Evolutionary conservation across 495 filamentous ascomycete genomes (phyloP).

Genomic region (Penicillium parvum): DNA sequence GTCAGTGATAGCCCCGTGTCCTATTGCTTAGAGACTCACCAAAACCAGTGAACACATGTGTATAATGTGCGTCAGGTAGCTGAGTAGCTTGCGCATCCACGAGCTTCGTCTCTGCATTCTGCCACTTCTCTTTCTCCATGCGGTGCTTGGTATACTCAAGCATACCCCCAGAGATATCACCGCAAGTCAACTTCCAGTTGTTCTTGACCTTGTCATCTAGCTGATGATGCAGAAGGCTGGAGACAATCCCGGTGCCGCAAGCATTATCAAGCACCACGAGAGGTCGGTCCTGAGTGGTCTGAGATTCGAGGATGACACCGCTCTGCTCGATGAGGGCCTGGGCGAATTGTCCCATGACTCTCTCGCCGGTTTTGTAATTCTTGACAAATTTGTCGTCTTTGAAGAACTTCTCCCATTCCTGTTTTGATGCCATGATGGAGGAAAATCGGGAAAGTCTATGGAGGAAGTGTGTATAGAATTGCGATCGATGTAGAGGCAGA

Average conservation of each 20-base stretch:
- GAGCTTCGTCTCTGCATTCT: conserved; percentile 22
- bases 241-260: conserved; percentile 40
- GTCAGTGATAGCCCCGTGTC: neutral
- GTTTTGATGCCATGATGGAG: conserved; percentile 9
- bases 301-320: conserved; percentile 16
- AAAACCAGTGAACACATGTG: conserved; percentile 35
- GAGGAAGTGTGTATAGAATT: neutral
- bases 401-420: conserved; percentile 17
- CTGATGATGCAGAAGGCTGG: conserved; percentile 22
- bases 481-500: neutral
- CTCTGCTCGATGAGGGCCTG: conserved; percentile 28
- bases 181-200: conserved; percentile 30
- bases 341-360: conserved; percentile 29
- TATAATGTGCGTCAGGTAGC: conserved; percentile 25
- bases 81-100: conserved; percentile 34
- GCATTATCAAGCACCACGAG: conserved; percentile 37
- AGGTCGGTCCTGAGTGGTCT: conserved; percentile 13
- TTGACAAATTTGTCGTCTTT: conserved; percentile 26
- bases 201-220: conserved; percentile 19
- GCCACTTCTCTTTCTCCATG: conserved; percentile 30
- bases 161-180: conserved; percentile 34
- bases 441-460: neutral
- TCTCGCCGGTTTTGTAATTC: conserved; percentile 31
- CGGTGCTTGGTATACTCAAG: conserved; percentile 26
- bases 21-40: conserved; percentile 14